A percentile compares a stretch with the other conserved stretches of the same genome.
These are phyloP conservation scores for Colletotrichum orchidophilum DNA, from an alignment of 2,329 filamentous ascomycete genomes.

Conservation along the genomic window DNA sequence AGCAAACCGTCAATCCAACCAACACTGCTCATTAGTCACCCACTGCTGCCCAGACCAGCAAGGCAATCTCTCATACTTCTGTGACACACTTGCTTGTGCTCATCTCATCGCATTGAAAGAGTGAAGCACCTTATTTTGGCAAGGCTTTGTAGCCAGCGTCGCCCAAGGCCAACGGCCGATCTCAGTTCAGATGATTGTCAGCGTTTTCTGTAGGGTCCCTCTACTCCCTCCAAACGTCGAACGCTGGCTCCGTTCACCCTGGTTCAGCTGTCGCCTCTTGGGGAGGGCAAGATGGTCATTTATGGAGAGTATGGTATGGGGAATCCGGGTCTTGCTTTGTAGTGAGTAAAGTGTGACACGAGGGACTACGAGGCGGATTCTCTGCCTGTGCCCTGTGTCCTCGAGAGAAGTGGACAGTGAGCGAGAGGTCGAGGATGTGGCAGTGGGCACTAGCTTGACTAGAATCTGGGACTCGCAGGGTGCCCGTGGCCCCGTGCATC, in stretches of 20 bases:
- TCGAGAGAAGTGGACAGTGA: background rate
- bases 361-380: background rate
- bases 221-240: background rate
- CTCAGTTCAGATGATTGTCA: constrained; percentile 15
- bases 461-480: constrained; percentile 4
- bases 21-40: background rate
- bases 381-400: background rate
- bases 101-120: background rate
- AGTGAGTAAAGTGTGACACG: background rate
- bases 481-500: constrained; percentile 21
- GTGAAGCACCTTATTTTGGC: background rate
- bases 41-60: background rate
- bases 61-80: background rate
- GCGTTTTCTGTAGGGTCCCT: background rate
- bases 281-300: background rate
- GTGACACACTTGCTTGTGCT: background rate
- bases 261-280: background rate
- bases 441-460: background rate
- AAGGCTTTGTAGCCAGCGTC: constrained; percentile 18
- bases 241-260: background rate
- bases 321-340: background rate
- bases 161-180: background rate
- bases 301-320: background rate
- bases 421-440: background rate
- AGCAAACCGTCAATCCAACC: no score